Base-by-base conservation (phyloP, 805 yeast species). In the Starmerella cellae region DNA sequence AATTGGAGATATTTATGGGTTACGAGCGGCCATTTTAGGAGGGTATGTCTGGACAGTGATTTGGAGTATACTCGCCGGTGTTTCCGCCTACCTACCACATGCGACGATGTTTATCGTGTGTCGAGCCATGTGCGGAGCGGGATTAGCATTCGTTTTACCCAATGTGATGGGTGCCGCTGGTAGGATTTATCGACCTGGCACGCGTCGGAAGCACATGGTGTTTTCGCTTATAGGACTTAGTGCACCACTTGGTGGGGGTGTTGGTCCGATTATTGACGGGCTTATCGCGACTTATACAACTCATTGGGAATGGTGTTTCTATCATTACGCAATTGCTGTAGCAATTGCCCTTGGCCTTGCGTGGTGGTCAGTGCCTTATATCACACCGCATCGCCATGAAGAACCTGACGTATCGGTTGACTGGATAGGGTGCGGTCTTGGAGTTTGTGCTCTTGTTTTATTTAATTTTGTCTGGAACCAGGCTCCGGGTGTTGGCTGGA, bases 401-500 rank as follows among this genome's bases (percentile, higher is more conserved):
- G 39, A 37, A 20, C 41, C 41, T 3, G 39, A 38, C 11, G 35
- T 38, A 18, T 77, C 73, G 53, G 48, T 58, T 9, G 84, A 82
- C 22, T 67, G 69, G 62, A 47, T 59, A 6, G 84, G 83, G 13
- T 63, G 80, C 0, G 24, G 61, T 0, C 43, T 72, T 5, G 87
- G 85, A 4, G 71, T 80, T 4, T 45, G 62, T 6, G 85, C 83
- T 0, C 59, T 81, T 34, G 67, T 81, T 3, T 54, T 81, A 27
- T 64, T 81, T 55, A 79, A 77, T 51, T 75, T 80, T 54, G 74
- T 75, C 1, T 74, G 83, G 75, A 80, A 77, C 53, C 85, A 81
- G 55, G 87, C 80, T 2, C 82, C 88, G 0, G 66, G 70, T 4
- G 77, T 64, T 5, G 83, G 87, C 16, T 81, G 88, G 88, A 52